Conservation (phyloP, 345 rosid genomes). For the Punica granatum region DNA sequence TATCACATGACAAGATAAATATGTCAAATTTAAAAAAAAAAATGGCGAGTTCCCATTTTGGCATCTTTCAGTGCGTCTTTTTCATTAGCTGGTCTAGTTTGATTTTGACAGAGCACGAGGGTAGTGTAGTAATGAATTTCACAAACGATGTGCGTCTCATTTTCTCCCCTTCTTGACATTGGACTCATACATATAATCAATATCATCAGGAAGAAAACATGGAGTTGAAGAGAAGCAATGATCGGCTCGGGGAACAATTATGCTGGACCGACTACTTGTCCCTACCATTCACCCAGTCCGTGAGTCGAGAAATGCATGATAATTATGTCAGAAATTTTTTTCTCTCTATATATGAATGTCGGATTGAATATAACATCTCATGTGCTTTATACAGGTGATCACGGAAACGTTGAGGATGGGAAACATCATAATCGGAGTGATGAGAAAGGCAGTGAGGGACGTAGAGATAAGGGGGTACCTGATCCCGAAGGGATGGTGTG, state of each 20-base stretch:
- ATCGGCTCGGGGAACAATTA: conserved; percentile 49
- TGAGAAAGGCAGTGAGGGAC: conserved; percentile 84
- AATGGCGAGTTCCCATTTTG: too few species aligned
- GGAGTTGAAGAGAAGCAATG: conserved; percentile 62
- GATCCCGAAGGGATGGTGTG: conserved; percentile 95
- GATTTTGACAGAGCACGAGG: too few species aligned
- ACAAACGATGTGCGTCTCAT: too few species aligned
- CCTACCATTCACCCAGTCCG: conserved; percentile 76
- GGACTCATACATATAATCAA: neutral
- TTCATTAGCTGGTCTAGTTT: too few species aligned
- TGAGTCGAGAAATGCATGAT: conserved; percentile 14
- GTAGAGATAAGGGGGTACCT: conserved; percentile 69
- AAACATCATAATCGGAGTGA: conserved; percentile 78
- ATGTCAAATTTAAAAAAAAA: too few species aligned
- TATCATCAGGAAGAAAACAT: conserved; percentile 67
- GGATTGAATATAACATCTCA: neutral
- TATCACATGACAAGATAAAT: too few species aligned
- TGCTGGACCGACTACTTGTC: conserved; percentile 78
- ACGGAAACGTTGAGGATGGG: conserved; percentile 91
- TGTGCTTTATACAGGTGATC: conserved; percentile 45
- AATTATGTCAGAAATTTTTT: neutral
- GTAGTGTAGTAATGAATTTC: too few species aligned
- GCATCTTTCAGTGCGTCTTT: too few species aligned
- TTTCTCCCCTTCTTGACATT: neutral
- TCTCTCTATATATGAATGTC: neutral